Evolutionary conservation across 495 filamentous ascomycete species (phyloP), one percentile per base, ranked within the genome.

Genomic region (Peziza echinospora): DNA sequence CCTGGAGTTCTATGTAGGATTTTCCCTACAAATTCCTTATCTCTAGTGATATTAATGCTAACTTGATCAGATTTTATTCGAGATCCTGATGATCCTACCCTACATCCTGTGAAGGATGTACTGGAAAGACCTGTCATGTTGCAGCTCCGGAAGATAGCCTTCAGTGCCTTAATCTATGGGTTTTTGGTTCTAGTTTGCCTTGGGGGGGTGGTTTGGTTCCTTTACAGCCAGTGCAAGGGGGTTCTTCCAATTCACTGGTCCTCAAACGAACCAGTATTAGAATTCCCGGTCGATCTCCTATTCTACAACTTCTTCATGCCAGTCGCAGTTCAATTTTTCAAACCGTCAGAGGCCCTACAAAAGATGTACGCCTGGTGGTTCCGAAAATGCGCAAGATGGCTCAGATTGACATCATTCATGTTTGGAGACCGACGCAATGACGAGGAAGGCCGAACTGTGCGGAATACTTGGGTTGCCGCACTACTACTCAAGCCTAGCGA

Each of bases 221-320:
- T 99, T 17, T 67, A 73, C 26, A 68, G 80, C 13, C 30, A 37
- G 6, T 37, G 13, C 30, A 68, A 74, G 1, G 71, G 66, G 42
- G 73, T 94, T 42, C 71, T 99, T 25, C 89, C 89, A 0, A 84
- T 96, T 43, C 81, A 84, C 56, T 94, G 86, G 78, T 80, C 81
- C 37, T 84, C 84, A 8, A 84, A 82, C 48, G 77, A 87, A 51
- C 85, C 86, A 6, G 78, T 92, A 8, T 69, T 94, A 42, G 89
- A 96, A 58, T 96, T 96, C 52, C 89, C 89, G 1, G 73, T 93
- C 43, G 91, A 96, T 55, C 65, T 99, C 0, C 67, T 99, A 19
- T 86, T 94, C 60, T 99, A 93, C 66, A 94, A 96, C 61, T 91
- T 93, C 60, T 61, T 93, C 46, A 82, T 93, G 72, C 89, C 89